A percentile compares a stretch with the other conserved stretches of the same genome.
These are phyloP conservation scores for Thelonectria blattea DNA, from an alignment of 2,329 filamentous ascomycete genomes.

Conservation along the genomic window DNA sequence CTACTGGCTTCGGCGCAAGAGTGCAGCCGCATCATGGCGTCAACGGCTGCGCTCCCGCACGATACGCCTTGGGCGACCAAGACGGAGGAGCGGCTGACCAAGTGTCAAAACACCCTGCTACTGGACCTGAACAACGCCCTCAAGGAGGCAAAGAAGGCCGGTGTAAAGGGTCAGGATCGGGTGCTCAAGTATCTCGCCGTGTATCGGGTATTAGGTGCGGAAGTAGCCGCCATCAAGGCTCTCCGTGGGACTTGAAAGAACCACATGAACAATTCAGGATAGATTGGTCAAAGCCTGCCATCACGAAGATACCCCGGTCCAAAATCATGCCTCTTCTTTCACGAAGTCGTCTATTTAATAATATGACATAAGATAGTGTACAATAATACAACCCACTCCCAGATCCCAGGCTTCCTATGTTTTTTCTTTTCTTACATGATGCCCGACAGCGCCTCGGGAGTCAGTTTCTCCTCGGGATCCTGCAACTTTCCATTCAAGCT, in stretches of 20 bases:
- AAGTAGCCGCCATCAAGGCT: conserved; percentile 57
- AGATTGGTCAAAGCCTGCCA: conserved; percentile 30
- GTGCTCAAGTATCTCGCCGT: conserved; percentile 59
- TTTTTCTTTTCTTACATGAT: conserved; percentile 54
- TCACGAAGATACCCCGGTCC: conserved; percentile 40
- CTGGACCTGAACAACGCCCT: conserved; percentile 60
- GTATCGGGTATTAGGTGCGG: conserved; percentile 59
- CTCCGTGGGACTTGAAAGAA: conserved; percentile 48
- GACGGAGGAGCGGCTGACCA: conserved; percentile 56
- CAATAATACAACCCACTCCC: conserved; percentile 41
- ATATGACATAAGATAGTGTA: conserved; percentile 45
- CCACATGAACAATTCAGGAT: conserved; percentile 23
- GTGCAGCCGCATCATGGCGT: conserved; percentile 49
- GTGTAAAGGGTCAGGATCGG: conserved; percentile 50
- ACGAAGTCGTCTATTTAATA: conserved; percentile 33
- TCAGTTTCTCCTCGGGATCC: conserved; percentile 63
- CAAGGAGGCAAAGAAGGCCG: conserved; percentile 52
- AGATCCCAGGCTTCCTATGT: conserved; percentile 10
- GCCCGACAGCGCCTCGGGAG: conserved; percentile 57
- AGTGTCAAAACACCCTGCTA: conserved; percentile 63
- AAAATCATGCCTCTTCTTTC: conserved; percentile 16
- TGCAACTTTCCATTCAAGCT: conserved; percentile 82
- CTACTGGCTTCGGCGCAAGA: conserved; percentile 54
- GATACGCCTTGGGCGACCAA: conserved; percentile 58
- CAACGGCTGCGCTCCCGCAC: conserved; percentile 54